phyloP scores from a whole-genome alignment of 23 red algal species.

The Gracilariopsis chorda region DNA sequence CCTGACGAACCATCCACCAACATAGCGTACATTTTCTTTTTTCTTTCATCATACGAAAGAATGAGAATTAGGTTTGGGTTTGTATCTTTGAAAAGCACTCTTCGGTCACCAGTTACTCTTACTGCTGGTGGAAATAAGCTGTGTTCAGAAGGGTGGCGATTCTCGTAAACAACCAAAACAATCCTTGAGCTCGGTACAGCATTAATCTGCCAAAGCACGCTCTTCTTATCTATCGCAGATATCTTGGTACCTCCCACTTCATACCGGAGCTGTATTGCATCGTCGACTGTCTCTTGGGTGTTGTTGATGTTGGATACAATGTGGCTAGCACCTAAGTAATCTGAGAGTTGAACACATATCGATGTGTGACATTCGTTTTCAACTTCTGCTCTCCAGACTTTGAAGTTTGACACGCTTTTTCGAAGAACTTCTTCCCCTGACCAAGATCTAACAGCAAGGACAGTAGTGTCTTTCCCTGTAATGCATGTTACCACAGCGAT shows the following conservation, averaged over 20 bases:
- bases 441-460: not conserved
- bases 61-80: constrained; percentile 2
- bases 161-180: not conserved
- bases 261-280: not conserved
- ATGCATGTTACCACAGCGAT: not conserved
- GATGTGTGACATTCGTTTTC: not conserved
- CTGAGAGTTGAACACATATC: constrained; percentile 1
- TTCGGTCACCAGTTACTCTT: constrained; percentile 38
- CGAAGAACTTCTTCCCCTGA: not conserved
- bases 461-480: not conserved
- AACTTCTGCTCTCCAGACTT: not conserved
- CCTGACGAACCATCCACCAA: constrained; percentile 49
- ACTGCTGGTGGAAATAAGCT: constrained; percentile 20
- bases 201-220: not conserved
- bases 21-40: constrained; percentile 9
- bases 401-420: not conserved
- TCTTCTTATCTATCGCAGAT: not conserved
- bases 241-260: not conserved
- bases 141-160: not conserved
- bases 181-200: constrained; percentile 3
- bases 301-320: not conserved
- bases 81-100: constrained; percentile 22
- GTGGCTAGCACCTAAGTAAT: not conserved
- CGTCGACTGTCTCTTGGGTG: not conserved
- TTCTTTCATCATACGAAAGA: constrained; percentile 17